Percentiles rank a stretch among this genome's conserved stretches.
Evolutionary conservation across 805 yeast species (phyloP).

Genomic region (Candida yuanshanica): DNA sequence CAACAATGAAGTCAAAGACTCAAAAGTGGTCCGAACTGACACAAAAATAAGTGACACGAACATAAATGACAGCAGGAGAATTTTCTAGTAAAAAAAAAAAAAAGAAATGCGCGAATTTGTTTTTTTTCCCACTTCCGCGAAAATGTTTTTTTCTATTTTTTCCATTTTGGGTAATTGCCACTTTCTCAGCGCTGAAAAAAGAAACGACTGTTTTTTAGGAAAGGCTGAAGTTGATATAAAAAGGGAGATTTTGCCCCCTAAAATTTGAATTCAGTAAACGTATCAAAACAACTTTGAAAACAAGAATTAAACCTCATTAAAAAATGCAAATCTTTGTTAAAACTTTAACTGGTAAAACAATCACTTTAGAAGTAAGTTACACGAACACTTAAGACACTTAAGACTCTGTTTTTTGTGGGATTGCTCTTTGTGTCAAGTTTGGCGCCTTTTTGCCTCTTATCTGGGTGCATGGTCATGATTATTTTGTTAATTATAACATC

Average conservation of each 20-base stretch:
- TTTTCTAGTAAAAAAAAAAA: neutral
- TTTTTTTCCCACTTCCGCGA: too few relatives aligned
- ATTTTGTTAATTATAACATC: too few relatives aligned
- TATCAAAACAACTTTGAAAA: slow-evolving; percentile 1
- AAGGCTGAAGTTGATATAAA: neutral
- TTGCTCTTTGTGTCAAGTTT: neutral
- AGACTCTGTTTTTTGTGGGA: neutral
- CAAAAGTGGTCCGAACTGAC: neutral
- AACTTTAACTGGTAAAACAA: slow-evolving; percentile 87
- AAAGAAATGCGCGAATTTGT: slow-evolving; percentile 1
- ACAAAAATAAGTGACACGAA: neutral
- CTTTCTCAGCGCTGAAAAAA: too few relatives aligned
- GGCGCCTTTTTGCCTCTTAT: neutral
- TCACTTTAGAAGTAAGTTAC: slow-evolving; percentile 57
- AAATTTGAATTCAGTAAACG: slow-evolving; percentile 5
- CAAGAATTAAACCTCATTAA: slow-evolving; percentile 17
- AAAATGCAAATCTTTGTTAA: slow-evolving; percentile 87
- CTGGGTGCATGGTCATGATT: neutral
- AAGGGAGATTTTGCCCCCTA: slow-evolving; percentile 7
- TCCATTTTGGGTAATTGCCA: too few relatives aligned
- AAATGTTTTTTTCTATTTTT: neutral
- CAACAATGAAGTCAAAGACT: too few relatives aligned
- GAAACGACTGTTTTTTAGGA: too few relatives aligned
- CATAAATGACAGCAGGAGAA: neutral
- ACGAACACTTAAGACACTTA: neutral